Base-by-base conservation (phyloP, 805 yeast species). In the Candida ortonii region DNA sequence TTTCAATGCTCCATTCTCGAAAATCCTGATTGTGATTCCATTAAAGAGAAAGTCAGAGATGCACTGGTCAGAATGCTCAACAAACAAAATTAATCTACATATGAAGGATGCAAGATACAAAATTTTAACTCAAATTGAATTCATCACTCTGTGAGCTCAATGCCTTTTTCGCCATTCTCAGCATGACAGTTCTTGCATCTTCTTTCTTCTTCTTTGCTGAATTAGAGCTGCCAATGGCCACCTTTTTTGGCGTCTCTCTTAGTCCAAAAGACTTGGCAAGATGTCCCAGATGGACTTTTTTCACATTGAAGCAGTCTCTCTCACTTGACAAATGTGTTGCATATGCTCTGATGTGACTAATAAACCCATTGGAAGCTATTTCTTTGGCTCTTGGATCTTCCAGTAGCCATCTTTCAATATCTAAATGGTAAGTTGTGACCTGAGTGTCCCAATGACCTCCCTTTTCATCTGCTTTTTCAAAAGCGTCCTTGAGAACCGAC, bases 391-490 rank as follows among this genome's bases (percentile, higher is more conserved):
- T 53, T 1, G 70, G 58, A 49, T 84, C 85, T 45, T 77, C 93
- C 30, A 93, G 62, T 12, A 90, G 67, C 83, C 95, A 82, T 55
- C 97, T 69, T 65, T 93, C 99, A 9, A 88, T 74, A 36, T 83
- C 78, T 47, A 93, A 67, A 56, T 93, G 99, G 90, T 94, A 90
- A 2, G 96, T 86, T 0, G 99, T 94, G 4, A 97, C 98, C 50
- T 84, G 86, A 18, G 79, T 77, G 57, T 90, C 97, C 97, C 97
- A 94, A 47, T 46, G 59, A 19, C 63, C 62, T 41, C 66, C 53
- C 32, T 46, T 52, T 29, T 49, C 49, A 15, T 50, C 39, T 32
- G 46, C 30, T 33, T 35, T 44, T 35, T 55, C 53, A 19, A 46
- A 46, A 14, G 55, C 53, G 7, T 59, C 64, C 30, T 47, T 54